Conservation (phyloP, 805 yeast genomes). For the Metschnikowia cubensis region DNA sequence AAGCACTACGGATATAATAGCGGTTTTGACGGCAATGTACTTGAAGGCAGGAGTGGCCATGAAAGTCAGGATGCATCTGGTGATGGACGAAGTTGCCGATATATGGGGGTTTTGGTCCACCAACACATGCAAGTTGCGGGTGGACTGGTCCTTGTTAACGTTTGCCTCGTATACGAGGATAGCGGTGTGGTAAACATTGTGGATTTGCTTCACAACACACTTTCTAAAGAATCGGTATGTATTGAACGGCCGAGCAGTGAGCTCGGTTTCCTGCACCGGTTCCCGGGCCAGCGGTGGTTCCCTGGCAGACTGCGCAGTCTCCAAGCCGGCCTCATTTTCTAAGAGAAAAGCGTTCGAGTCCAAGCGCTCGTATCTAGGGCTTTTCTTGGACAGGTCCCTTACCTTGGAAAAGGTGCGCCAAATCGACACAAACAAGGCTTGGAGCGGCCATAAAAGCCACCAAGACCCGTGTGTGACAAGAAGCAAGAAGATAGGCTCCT, state of each 20-base stretch:
- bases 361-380: constrained; percentile 25
- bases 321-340: constrained; percentile 16
- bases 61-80: constrained; percentile 33
- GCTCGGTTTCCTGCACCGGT: constrained; percentile 1
- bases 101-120: constrained; percentile 37
- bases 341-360: constrained; percentile 29
- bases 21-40: constrained; percentile 43
- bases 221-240: constrained; percentile 30
- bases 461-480: constrained; percentile 74
- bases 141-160: constrained; percentile 33
- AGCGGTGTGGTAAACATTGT: constrained; percentile 42
- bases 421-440: constrained; percentile 47
- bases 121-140: constrained; percentile 29
- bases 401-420: constrained; percentile 39
- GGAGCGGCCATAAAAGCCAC: constrained; percentile 71
- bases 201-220: constrained; percentile 38
- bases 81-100: constrained; percentile 30
- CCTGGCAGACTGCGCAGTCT: constrained; percentile 6
- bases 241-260: constrained; percentile 11
- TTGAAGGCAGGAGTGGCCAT: constrained; percentile 42
- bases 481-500: constrained; percentile 67
- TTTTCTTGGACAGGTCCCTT: constrained; percentile 10
- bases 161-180: constrained; percentile 41
- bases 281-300: constrained; percentile 8
- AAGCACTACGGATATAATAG: constrained; percentile 51